Base-by-base conservation (phyloP, 371 early-diverging fungal species). In the Mortierella sp. region DNA sequence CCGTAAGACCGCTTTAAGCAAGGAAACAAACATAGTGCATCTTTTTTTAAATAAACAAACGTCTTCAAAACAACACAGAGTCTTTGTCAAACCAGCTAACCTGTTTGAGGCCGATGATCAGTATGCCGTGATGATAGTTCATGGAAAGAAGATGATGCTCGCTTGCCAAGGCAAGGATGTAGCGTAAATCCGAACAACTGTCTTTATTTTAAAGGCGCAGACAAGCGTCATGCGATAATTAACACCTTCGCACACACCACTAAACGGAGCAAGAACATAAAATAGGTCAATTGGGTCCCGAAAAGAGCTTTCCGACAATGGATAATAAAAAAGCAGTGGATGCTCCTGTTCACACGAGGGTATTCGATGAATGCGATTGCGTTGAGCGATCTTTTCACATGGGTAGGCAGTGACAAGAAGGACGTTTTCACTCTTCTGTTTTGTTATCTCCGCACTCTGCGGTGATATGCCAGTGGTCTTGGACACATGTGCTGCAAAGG, bases 321-420 rank as follows among this genome's bases (percentile, higher is more conserved):
- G 19, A 16, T 19, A 34, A 26, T 8, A 7, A 34, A 16, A 14
- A 14, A 14, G 16, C 3, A 14, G 16, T 0, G 31, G 16, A 14
- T 28, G 26, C 14, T 28, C 28, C 60, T 60, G 28, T 63, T 63
- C 63, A 31, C 63, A 63, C 63, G 63, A 63, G 63, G 63, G 31
- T 31, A 19, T 1, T 16, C 8, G 28, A 1, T 63, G 38, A 13
- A 31, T 16, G 16, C 50, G 63, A 63, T 63, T 31, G 16, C 63
- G 19, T 31, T 63, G 34, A 63, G 63, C 16, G 34, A 63, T 63
- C 63, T 63, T 63, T 63, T 63, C 63, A 63, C 63, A 34, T 63
- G 63, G 63, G 63, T 63, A 58, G 3, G 54, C 28, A n/a, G 9
- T 26, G 10, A 7, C 26, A 13, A 26, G 9, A 57, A 54, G 55